phyloP scores from a whole-genome alignment of 2,329 filamentous ascomycete species.

The Verticillium albo-atrum region DNA sequence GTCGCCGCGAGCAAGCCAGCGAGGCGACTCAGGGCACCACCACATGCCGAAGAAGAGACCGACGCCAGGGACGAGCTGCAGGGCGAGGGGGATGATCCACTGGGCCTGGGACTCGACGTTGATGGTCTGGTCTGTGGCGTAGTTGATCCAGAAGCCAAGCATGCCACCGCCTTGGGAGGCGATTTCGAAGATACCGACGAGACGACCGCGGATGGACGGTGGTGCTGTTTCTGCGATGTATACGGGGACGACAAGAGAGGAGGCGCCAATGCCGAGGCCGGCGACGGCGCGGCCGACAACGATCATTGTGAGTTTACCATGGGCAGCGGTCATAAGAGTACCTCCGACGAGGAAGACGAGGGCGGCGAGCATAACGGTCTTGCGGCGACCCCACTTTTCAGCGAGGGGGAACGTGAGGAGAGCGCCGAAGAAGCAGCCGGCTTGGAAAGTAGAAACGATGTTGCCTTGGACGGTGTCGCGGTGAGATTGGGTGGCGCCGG shows the following conservation, averaged over 20 bases:
- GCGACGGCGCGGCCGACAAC: constrained; percentile 46
- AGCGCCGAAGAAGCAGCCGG: constrained; percentile 35
- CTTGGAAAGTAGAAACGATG: constrained; percentile 16
- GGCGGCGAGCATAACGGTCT: constrained; percentile 38
- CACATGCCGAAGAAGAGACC: constrained; percentile 27
- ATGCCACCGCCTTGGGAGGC: constrained; percentile 39
- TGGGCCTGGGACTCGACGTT: constrained; percentile 14
- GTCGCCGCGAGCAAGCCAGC: constrained; percentile 28
- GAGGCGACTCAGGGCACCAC: constrained; percentile 34
- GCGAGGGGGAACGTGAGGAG: constrained; percentile 39
- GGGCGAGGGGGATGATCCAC: constrained; percentile 37
- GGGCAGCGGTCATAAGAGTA: constrained; percentile 26
- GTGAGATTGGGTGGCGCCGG: constrained; percentile 14
- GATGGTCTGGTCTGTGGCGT: constrained; percentile 13
- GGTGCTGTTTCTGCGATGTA: constrained; percentile 39
- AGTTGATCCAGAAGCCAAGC: constrained; percentile 38
- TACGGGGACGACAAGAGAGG: constrained; percentile 40
- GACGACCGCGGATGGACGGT: constrained; percentile 44
- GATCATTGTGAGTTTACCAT: constrained; percentile 30
- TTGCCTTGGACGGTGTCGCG: constrained; percentile 30
- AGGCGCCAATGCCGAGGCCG: constrained; percentile 47
- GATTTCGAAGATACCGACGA: constrained; percentile 49
- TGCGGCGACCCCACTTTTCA: constrained; percentile 41
- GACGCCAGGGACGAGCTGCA: constrained; percentile 34
- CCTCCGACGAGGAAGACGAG: constrained; percentile 34